These are phyloP conservation scores for Nakazawaea anatomiae DNA, from an alignment of 805 yeast genomes.

Conservation along the genomic window DNA sequence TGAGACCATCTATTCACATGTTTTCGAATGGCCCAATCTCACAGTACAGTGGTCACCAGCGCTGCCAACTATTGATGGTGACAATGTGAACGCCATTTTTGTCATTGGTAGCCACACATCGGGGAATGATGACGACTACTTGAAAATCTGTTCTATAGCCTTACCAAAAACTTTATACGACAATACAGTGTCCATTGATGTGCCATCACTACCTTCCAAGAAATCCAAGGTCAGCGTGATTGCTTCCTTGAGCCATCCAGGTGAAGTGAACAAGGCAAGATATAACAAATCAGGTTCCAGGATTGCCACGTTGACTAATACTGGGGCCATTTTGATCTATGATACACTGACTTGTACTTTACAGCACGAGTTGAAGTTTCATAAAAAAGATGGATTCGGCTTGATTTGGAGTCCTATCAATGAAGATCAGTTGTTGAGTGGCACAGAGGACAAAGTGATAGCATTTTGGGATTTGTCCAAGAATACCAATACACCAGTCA, in stretches of 20 bases:
- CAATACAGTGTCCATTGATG: constrained; percentile 16
- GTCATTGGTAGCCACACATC: constrained; percentile 43
- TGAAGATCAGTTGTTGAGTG: constrained; percentile 48
- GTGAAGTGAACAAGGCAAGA: constrained; percentile 61
- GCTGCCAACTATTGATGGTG: constrained; percentile 13
- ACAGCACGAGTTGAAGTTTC: constrained; percentile 38
- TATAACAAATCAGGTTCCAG: constrained; percentile 42
- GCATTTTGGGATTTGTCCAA: constrained; percentile 62
- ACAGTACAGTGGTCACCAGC: constrained; percentile 66
- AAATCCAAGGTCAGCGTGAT: constrained; percentile 36
- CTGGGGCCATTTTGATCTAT: constrained; percentile 44
- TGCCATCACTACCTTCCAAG: constrained; percentile 23
- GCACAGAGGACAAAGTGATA: constrained; percentile 61
- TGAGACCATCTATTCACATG: constrained; percentile 64
- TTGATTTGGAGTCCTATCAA: constrained; percentile 55
- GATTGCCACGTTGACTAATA: constrained; percentile 50
- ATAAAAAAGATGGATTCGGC: constrained; percentile 62
- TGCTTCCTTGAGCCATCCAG: constrained; percentile 54
- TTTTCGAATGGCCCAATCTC: constrained; percentile 65
- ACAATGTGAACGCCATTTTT: constrained; percentile 29
- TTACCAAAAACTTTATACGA: constrained; percentile 43
- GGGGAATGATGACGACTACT: constrained; percentile 33
- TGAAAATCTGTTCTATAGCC: constrained; percentile 37
- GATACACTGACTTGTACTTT: constrained; percentile 19
- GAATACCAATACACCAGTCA: constrained; percentile 34